Conservation (phyloP, 164 flowering plant genomes). For the Annona squamosa region DNA sequence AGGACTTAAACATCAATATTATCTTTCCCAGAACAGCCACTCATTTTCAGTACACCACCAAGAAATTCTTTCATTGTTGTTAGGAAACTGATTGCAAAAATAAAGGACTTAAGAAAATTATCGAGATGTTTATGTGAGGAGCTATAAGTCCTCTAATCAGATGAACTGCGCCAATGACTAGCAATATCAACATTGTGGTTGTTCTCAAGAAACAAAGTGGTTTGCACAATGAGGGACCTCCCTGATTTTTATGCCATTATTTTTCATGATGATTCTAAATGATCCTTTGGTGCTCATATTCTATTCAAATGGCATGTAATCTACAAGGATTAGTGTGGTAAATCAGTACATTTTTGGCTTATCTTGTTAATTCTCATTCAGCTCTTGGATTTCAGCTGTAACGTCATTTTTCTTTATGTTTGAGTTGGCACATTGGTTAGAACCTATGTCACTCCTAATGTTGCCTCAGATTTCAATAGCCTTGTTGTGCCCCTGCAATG, state of each 20-base stretch:
- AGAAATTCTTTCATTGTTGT: no score
- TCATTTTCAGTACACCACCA: no score
- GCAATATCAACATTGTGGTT: background rate
- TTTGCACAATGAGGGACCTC: background rate
- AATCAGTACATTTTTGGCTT: background rate
- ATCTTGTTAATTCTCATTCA: no score
- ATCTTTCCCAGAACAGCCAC: no score
- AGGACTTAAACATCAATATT: no score
- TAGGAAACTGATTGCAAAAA: no score
- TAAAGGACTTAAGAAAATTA: no score
- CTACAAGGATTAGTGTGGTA: background rate
- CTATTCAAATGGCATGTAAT: background rate
- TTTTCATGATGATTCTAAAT: background rate
- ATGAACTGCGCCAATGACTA: background rate
- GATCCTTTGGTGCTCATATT: background rate
- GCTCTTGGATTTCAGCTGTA: background rate
- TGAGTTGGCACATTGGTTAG: no score
- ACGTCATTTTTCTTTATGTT: background rate
- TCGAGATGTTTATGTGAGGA: no score
- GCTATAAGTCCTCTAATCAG: background rate
- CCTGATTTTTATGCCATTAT: background rate
- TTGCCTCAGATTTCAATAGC: no score
- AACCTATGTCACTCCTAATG: no score
- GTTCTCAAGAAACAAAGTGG: background rate
- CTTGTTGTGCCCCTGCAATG: no score